phyloP scores from a whole-genome alignment of 768 basidiomycete species.

The Tylopilus rubrobrunneus region DNA sequence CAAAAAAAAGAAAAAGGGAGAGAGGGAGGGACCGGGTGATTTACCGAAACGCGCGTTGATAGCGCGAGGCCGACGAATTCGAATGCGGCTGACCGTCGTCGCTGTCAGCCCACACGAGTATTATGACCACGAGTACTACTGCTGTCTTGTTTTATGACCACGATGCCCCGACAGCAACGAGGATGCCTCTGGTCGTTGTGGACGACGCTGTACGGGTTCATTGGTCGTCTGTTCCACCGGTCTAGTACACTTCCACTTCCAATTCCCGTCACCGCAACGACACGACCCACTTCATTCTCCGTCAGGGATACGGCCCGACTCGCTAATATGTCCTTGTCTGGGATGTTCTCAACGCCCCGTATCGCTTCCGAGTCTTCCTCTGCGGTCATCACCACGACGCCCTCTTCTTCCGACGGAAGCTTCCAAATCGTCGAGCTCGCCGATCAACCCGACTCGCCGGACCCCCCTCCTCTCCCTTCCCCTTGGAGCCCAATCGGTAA shows the following conservation, averaged over 20 bases:
- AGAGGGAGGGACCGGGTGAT: constrained; percentile 1
- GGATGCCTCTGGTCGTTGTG: constrained; percentile 16
- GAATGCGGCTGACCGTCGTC: too few relatives aligned
- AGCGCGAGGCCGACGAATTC: not conserved
- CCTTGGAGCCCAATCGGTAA: constrained; percentile 28
- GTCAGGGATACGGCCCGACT: not conserved
- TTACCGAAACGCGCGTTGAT: constrained; percentile 6
- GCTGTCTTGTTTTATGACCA: too few relatives aligned
- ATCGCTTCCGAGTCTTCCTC: too few relatives aligned
- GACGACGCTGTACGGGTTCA: constrained; percentile 8
- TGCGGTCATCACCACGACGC: too few relatives aligned
- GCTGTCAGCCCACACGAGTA: too few relatives aligned
- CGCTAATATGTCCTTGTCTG: too few relatives aligned
- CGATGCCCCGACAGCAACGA: not conserved
- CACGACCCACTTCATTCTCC: not conserved
- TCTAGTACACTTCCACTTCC: constrained; percentile 5
- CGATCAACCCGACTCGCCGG: not conserved
- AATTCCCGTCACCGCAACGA: constrained; percentile 11
- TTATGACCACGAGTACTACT: too few relatives aligned
- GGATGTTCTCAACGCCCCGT: too few relatives aligned
- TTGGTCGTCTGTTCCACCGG: constrained; percentile 6
- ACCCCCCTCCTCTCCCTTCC: constrained; percentile 20
- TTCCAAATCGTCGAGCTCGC: constrained; percentile 22
- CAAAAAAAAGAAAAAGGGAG: not conserved
- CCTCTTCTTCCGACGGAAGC: constrained; percentile 16